phyloP scores from a whole-genome alignment of 176 grass and related monocot genomes.

The Musa schizocarpa region DNA sequence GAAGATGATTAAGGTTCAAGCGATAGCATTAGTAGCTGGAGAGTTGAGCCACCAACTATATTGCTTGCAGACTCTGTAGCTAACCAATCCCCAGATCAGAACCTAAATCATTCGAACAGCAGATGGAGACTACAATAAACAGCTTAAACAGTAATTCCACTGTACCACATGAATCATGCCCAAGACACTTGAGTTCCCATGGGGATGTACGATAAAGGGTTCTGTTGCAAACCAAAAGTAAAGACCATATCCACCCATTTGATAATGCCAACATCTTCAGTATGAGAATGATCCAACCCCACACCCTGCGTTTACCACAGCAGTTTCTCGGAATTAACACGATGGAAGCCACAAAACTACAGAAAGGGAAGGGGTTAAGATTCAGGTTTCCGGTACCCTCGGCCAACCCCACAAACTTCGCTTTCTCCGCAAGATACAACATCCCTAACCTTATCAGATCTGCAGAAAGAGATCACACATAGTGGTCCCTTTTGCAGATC shows the following conservation, averaged over 20 bases:
- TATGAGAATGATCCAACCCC: background rate
- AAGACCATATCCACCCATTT: background rate
- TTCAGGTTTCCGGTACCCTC: background rate
- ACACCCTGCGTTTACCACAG: background rate
- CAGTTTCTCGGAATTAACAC: no score
- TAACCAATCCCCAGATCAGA: background rate
- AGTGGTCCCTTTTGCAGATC: background rate
- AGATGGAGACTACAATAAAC: background rate
- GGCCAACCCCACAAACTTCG: conserved; percentile 1
- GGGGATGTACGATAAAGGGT: background rate
- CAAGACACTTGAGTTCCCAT: no score
- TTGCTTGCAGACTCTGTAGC: background rate
- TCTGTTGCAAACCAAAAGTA: background rate
- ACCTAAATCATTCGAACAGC: no score
- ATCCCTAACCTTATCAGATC: background rate
- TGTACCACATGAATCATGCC: background rate
- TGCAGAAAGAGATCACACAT: background rate
- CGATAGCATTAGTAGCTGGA: no score
- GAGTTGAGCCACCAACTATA: background rate
- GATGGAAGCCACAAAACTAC: background rate
- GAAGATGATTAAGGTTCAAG: background rate
- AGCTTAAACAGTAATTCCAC: background rate
- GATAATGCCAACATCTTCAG: background rate
- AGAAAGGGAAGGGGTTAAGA: background rate
- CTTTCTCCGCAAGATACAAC: background rate